Percentiles rank a stretch among this genome's conserved stretches.
Evolutionary conservation across 164 flowering plant genomes (phyloP).

Genomic region (Vitis cinerea): DNA sequence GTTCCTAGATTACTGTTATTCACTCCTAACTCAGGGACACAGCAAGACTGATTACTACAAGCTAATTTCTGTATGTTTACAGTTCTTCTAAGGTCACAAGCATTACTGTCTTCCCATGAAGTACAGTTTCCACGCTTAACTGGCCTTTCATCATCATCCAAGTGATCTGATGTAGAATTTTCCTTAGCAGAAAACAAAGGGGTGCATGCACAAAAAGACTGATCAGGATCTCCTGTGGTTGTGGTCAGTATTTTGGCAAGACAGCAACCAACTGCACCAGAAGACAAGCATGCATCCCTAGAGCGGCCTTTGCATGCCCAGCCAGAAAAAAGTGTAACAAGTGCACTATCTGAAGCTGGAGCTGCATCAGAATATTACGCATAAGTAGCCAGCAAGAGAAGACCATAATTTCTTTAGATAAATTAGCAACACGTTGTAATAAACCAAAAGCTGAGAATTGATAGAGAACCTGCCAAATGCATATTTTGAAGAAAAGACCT

Average conservation of each 20-base stretch:
- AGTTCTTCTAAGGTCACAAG: conserved; percentile 16
- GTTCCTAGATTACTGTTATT: conserved; percentile 49
- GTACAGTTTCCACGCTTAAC: conserved; percentile 40
- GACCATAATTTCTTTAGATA: background rate
- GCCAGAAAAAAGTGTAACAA: conserved; percentile 86
- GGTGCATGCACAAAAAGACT: conserved; percentile 34
- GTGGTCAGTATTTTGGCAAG: conserved; percentile 35
- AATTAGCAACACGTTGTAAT: background rate
- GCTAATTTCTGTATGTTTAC: conserved; percentile 23
- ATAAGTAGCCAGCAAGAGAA: background rate
- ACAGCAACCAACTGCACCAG: conserved; percentile 58
- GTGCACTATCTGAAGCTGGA: conserved; percentile 75
- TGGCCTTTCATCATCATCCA: conserved; percentile 33
- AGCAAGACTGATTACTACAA: conserved; percentile 55
- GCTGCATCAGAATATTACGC: conserved; percentile 49
- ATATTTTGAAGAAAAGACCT: conserved; percentile 73
- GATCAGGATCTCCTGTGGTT: conserved; percentile 22
- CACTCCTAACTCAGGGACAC: conserved; percentile 89
- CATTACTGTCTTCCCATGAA: conserved; percentile 16
- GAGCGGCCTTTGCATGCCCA: conserved; percentile 94
- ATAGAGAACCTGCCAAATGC: conserved; percentile 72
- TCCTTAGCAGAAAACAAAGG: conserved; percentile 21
- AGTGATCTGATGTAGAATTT: conserved; percentile 20
- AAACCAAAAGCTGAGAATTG: background rate
- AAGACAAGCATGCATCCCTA: conserved; percentile 57